Evolutionary conservation across 306 rosid species (phyloP).

Genomic region (Morella rubra): DNA sequence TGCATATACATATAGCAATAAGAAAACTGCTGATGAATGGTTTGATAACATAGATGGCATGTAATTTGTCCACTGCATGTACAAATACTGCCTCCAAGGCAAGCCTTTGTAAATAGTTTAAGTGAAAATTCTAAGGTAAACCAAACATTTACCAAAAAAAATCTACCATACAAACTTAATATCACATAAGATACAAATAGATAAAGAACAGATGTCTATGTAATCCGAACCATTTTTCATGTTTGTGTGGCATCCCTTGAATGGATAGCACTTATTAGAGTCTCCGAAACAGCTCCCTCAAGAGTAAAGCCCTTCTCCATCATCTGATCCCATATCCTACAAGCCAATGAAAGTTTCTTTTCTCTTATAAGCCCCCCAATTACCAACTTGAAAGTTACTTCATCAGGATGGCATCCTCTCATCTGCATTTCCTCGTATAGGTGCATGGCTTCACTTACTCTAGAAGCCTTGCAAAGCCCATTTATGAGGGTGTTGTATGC

Average conservation of each 20-base stretch:
- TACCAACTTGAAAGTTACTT: slow-evolving; percentile 81
- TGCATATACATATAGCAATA: neutral
- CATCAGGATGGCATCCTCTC: slow-evolving; percentile 60
- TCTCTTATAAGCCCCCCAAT: slow-evolving; percentile 74
- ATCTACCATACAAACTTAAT: neutral
- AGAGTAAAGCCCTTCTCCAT: slow-evolving; percentile 95
- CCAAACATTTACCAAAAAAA: neutral
- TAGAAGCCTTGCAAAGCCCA: slow-evolving; percentile 74
- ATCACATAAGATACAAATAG: neutral
- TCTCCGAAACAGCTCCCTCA: slow-evolving; percentile 55
- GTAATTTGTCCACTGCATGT: neutral
- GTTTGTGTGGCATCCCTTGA: slow-evolving; percentile 45
- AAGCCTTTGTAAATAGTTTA: neutral
- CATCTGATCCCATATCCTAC: slow-evolving; percentile 91
- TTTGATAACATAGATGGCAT: neutral
- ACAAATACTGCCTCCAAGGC: neutral
- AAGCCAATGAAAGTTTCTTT: slow-evolving; percentile 57
- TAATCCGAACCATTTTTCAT: slow-evolving; percentile 26
- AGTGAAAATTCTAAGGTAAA: neutral
- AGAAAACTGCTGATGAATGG: neutral
- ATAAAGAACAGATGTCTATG: slow-evolving; percentile 17
- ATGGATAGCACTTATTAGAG: slow-evolving; percentile 58
- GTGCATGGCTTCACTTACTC: slow-evolving; percentile 58
- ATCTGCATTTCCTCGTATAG: slow-evolving; percentile 80
- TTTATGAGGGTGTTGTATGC: slow-evolving; percentile 85